Evolutionary conservation across 495 filamentous ascomycete genomes (phyloP).

Genomic region (Ramalina intermedia): DNA sequence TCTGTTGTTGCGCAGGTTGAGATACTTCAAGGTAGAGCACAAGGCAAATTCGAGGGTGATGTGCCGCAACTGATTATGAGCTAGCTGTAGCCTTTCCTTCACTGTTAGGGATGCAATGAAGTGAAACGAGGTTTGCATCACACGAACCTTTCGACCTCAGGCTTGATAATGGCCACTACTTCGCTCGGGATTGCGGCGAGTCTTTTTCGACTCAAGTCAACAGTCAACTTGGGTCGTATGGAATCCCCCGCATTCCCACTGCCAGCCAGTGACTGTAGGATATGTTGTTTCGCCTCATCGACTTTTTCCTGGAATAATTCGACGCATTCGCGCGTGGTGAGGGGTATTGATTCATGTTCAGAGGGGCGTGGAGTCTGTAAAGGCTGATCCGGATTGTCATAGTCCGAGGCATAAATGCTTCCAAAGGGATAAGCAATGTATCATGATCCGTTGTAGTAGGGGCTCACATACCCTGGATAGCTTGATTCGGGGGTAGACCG

Average conservation of each 20-base stretch:
- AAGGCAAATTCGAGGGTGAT: slow-evolving; percentile 73
- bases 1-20: slow-evolving; percentile 83
- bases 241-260: slow-evolving; percentile 53
- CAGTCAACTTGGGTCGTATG: slow-evolving; percentile 65
- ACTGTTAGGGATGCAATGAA: not conserved
- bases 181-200: slow-evolving; percentile 73
- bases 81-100: slow-evolving; percentile 7
- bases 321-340: slow-evolving; percentile 28
- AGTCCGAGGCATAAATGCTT: slow-evolving; percentile 2
- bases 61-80: slow-evolving; percentile 70
- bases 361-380: not conserved
- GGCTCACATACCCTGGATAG: not conserved
- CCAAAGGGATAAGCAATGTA: not conserved
- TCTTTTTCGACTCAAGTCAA: slow-evolving; percentile 74
- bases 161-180: slow-evolving; percentile 82
- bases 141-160: slow-evolving; percentile 76
- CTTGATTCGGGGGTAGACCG: not conserved
- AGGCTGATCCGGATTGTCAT: not conserved
- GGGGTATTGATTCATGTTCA: not conserved
- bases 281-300: slow-evolving; percentile 51
- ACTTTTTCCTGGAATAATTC: slow-evolving; percentile 50
- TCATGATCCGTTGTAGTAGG: not conserved
- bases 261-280: slow-evolving; percentile 51
- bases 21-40: slow-evolving; percentile 76
- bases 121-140: not conserved